Conservation (phyloP, 2,329 filamentous ascomycete species). For the Verticillium tricorpus region DNA sequence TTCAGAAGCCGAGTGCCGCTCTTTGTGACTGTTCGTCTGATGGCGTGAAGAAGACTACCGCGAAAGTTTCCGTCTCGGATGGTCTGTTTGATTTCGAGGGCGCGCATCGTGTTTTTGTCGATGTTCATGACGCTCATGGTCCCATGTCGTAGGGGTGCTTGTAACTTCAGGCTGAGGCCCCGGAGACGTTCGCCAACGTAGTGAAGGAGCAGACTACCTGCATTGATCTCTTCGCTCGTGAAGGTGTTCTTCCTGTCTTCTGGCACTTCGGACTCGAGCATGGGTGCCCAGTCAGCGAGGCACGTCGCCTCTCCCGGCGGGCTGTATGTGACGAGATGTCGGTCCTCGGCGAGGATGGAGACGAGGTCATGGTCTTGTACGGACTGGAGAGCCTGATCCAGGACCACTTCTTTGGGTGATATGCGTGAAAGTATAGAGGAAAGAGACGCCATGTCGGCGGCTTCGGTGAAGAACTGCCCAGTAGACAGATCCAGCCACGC, state of each 20-base stretch:
- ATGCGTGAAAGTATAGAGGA: constrained; percentile 81
- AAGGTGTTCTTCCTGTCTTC: constrained; percentile 51
- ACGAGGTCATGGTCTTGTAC: constrained; percentile 59
- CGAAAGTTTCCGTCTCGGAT: constrained; percentile 73
- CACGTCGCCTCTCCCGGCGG: constrained; percentile 38
- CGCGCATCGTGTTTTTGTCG: constrained; percentile 85
- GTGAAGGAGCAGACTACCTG: constrained; percentile 75
- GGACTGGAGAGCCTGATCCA: constrained; percentile 60
- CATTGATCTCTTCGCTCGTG: constrained; percentile 63
- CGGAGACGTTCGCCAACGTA: constrained; percentile 79
- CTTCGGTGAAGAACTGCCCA: constrained; percentile 87
- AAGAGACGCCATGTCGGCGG: constrained; percentile 63
- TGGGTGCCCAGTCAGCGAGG: constrained; percentile 64
- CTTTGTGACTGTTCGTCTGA: constrained; percentile 85
- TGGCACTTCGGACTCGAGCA: constrained; percentile 71
- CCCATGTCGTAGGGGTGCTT: constrained; percentile 72
- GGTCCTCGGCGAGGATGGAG: constrained; percentile 67
- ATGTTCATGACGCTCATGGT: constrained; percentile 79
- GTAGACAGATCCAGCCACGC: constrained; percentile 96
- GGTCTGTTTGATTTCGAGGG: constrained; percentile 84
- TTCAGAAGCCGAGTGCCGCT: constrained; percentile 81
- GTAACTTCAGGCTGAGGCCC: constrained; percentile 74
- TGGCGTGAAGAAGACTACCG: constrained; percentile 85
- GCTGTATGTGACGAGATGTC: constrained; percentile 72
- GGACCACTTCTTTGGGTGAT: constrained; percentile 76